A percentile compares a stretch with the other conserved stretches of the same genome.
These are phyloP conservation scores for Craspedostauros australis DNA, from an alignment of 108 stramenopile genomes.

Conservation along the genomic window DNA sequence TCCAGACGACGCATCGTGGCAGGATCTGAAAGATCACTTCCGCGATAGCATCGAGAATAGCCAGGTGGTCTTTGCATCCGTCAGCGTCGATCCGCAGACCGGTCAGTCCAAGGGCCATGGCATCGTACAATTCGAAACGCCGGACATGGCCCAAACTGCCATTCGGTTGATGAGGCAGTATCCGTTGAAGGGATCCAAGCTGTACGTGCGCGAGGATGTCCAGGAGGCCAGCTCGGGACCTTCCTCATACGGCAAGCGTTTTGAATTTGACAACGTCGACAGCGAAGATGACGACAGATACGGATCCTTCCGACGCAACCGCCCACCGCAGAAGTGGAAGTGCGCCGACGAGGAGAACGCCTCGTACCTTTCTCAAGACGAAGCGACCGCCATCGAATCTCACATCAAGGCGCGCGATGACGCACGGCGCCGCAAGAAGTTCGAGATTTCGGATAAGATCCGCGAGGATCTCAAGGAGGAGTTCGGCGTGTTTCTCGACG, in stretches of 20 bases:
- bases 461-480: conserved; percentile 60
- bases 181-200: conserved; percentile 51
- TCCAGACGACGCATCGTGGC: conserved; percentile 59
- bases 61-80: conserved; percentile 76
- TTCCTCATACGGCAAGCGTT: too few species aligned
- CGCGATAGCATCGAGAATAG: conserved; percentile 52
- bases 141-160: conserved; percentile 56
- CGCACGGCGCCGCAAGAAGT: conserved; percentile 52
- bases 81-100: conserved; percentile 52
- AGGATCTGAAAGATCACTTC: conserved; percentile 86
- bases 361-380: conserved; percentile 32
- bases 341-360: conserved; percentile 66
- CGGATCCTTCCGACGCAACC: too few species aligned
- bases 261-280: too few species aligned
- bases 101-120: conserved; percentile 71
- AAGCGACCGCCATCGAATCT: conserved; percentile 23
- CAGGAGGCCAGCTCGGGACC: conserved; percentile 43
- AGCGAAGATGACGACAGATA: neutral
- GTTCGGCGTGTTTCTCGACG: conserved; percentile 66
- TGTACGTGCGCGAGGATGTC: conserved; percentile 76
- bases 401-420: conserved; percentile 61
- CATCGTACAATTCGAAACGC: conserved; percentile 76
- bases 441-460: conserved; percentile 56
- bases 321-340: conserved; percentile 62
- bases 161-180: conserved; percentile 74